Base-by-base conservation (phyloP, 2,329 filamentous ascomycete genomes). In the Trichoderma hamatum region DNA sequence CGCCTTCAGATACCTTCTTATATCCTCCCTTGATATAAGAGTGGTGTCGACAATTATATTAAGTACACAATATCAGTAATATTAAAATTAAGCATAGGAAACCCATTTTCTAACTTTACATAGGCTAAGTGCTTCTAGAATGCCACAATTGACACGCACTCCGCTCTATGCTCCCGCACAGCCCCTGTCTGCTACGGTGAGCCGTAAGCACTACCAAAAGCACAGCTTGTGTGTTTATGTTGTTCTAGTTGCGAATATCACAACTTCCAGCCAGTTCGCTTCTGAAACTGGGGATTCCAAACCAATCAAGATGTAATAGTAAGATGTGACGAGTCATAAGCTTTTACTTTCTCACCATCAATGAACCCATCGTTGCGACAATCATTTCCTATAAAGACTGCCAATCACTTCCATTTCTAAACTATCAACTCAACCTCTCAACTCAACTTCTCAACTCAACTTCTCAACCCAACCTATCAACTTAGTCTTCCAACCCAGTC, bases 301-400 rank as follows among this genome's bases (percentile, higher is more conserved):
- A 46, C 59, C 11, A 51, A 36, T 24, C 28, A 34, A 51, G n/a
- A 24, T 19, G 28, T 34, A 5, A 24, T 51, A 30, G 59, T 62
- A 2, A 32, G 30, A 39, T 62, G 24, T 62, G 28, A 13, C 39
- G 34, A 49, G 39, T 16, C 6, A 34, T 36, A 34, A 34, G 19
- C 24, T 43, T 62, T 9, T 7, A 43, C 14, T 36, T 51, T 26
- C 24, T 34, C 24, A 21, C 7, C n/a, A 51, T 62, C 28, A 51
- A 51, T 36, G 9, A 62, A 62, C n/a, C n/a, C 6, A 26, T 34
- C 1, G n/a, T 19, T 28, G 59, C 43, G 59, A 62, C 43, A 34
- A 62, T 51, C 43, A 62, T 62, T 62, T 62, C 59, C 59, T 62
- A 62, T 62, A 62, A 62, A 62, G 59, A 62, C 43, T n/a, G 43